Base-by-base conservation (phyloP, 345 rosid genomes). In the Pugionium dolabratum region DNA sequence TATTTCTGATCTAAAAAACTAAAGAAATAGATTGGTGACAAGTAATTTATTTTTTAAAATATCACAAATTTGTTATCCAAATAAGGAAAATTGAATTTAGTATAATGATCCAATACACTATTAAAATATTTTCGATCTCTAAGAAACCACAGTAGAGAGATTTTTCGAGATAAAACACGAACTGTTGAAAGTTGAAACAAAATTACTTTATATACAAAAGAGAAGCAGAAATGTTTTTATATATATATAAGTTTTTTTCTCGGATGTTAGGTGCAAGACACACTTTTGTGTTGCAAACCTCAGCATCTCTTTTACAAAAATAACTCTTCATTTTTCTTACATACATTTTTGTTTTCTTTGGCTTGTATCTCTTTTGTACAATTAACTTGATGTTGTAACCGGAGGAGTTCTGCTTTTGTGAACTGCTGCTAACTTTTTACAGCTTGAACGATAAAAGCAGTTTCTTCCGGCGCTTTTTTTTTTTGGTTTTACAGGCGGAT, bases 221-320 rank as follows among this genome's bases (percentile, higher is more conserved):
- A 47, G 31, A 70, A 63, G 31, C 48, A 58, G 35, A 72, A 54
- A 58, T 41, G 9, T 59, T 57, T 34, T 26, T 49, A 65, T 65
- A 43, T 72, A 65, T n/a, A 9, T 18, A 46, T 43, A 9, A 55
- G 41, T 36, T 47, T 42, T 26, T 66, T 50, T 25, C 60, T 50
- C 62, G 66, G 71, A 65, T 66, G 76, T 66, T 35, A 73, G 72
- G 67, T 59, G 72, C 76, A 73, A 52, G 30, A 51, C 76, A 64
- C 76, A 73, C 56, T 73, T 72, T 66, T 73, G 76, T 73, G 56
- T 52, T 66, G 76, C 76, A 66, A 73, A 66, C 76, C 76, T 72
- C 35, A 65, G 52, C 71, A 72, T 29, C 66, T 64, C 66, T 66
- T 59, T 66, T 65, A 66, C 62, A 66, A 28, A 60, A 58, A 43